Evolutionary conservation across 2,329 filamentous ascomycete species (phyloP).

Genomic region (Didymella pinodella): DNA sequence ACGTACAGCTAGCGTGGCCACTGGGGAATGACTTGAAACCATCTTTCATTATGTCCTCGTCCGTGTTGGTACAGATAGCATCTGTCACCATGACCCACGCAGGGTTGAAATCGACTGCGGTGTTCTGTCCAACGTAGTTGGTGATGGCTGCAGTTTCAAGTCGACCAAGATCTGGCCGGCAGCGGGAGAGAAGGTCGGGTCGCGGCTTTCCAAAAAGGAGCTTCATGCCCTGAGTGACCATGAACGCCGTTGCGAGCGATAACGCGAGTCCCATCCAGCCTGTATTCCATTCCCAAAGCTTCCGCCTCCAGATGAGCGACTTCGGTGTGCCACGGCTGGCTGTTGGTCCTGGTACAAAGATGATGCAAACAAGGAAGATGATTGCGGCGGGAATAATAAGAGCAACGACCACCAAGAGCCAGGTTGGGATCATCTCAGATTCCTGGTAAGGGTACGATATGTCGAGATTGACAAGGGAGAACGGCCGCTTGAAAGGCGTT

Average conservation of each 20-base stretch:
- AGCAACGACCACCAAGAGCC: conserved; percentile 69
- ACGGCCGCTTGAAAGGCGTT: conserved; percentile 72
- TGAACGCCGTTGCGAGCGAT: conserved; percentile 74
- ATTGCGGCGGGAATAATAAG: conserved; percentile 71
- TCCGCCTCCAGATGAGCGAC: conserved; percentile 75
- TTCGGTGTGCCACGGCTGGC: conserved; percentile 69
- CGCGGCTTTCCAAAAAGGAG: conserved; percentile 71
- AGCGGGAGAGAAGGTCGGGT: conserved; percentile 72
- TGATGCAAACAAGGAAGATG: conserved; percentile 72
- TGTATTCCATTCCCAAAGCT: conserved; percentile 89
- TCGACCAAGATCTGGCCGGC: conserved; percentile 74
- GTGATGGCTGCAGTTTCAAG: conserved; percentile 65
- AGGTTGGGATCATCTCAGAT: conserved; percentile 75
- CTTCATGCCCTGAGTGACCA: conserved; percentile 88
- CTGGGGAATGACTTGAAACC: conserved; percentile 87
- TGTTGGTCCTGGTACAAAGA: conserved; percentile 75
- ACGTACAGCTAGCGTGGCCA: conserved; percentile 73
- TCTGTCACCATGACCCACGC: conserved; percentile 76
- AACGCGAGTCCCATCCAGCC: conserved; percentile 84
- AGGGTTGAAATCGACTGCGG: conserved; percentile 55
- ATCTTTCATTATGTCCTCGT: conserved; percentile 71
- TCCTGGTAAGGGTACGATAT: conserved; percentile 80
- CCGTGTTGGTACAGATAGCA: conserved; percentile 74
- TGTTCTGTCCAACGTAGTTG: conserved; percentile 55
- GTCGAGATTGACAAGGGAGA: conserved; percentile 74